Conservation (phyloP, 495 filamentous ascomycete species). For the Xylaria curta region DNA sequence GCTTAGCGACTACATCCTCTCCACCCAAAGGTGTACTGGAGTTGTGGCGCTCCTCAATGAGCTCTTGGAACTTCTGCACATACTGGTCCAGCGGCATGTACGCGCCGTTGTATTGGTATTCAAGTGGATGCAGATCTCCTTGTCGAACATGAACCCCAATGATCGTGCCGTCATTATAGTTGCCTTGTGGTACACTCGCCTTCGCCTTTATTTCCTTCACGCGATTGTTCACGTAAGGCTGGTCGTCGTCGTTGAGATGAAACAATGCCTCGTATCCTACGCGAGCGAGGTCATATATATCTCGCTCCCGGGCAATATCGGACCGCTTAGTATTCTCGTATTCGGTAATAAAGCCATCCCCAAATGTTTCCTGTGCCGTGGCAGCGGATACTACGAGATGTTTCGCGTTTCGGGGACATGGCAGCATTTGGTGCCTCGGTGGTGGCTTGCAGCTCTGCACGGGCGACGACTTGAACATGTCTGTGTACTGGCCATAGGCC, state of each 20-base stretch:
- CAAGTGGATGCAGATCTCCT: conserved; percentile 71
- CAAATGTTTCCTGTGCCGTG: conserved; percentile 63
- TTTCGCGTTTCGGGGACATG: conserved; percentile 70
- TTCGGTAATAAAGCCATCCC: conserved; percentile 57
- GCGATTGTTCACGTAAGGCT: conserved; percentile 58
- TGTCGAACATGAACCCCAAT: conserved; percentile 75
- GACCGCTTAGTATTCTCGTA: conserved; percentile 56
- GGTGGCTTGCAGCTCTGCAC: conserved; percentile 63
- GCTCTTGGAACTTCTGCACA: conserved; percentile 50
- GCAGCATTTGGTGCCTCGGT: conserved; percentile 66
- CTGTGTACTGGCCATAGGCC: conserved; percentile 73
- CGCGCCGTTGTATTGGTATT: conserved; percentile 68
- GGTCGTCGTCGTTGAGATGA: conserved; percentile 62
- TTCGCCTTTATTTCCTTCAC: conserved; percentile 53
- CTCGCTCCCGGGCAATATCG: conserved; percentile 55
- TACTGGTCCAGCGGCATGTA: conserved; percentile 73
- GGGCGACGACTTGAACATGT: conserved; percentile 69
- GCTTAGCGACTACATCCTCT: conserved; percentile 42
- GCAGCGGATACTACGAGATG: conserved; percentile 74
- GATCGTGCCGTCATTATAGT: conserved; percentile 50
- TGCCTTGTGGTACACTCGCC: conserved; percentile 48
- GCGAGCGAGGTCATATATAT: conserved; percentile 66
- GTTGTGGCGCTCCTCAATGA: conserved; percentile 48
- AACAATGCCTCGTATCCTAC: conserved; percentile 71
- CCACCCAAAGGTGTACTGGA: conserved; percentile 41